phyloP scores from a whole-genome alignment of 1,139 yeast species.

The Ogataea hybrid region DNA sequence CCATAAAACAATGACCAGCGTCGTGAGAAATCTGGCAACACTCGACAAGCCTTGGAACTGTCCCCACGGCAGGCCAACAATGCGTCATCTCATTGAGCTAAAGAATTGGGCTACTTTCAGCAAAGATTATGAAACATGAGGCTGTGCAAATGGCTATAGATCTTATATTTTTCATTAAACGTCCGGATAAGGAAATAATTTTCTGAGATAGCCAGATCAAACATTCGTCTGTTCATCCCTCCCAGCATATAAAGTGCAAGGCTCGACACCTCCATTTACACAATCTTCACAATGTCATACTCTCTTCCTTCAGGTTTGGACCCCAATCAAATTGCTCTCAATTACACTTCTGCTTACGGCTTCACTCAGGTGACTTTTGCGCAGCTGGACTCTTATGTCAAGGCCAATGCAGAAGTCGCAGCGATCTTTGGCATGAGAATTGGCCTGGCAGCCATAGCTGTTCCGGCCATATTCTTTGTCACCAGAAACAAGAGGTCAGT shows the following conservation, averaged over 20 bases:
- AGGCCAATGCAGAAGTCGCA: slow-evolving; percentile 33
- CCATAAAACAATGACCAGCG: slow-evolving; percentile 55
- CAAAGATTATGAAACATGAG: slow-evolving; percentile 33
- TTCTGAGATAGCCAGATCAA: slow-evolving; percentile 3
- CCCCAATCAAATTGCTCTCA: slow-evolving; percentile 30
- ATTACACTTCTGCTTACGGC: slow-evolving; percentile 34
- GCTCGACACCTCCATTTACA: background rate
- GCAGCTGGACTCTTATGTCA: slow-evolving; percentile 36
- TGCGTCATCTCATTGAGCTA: slow-evolving; percentile 79
- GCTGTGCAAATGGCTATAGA: background rate
- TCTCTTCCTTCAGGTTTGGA: slow-evolving; percentile 17
- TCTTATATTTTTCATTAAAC: slow-evolving; percentile 18
- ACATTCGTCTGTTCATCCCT: slow-evolving; percentile 3
- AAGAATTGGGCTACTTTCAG: slow-evolving; percentile 45
- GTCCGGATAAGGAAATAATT: slow-evolving; percentile 28
- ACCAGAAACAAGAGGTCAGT: slow-evolving; percentile 57
- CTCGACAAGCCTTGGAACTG: slow-evolving; percentile 98
- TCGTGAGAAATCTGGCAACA: slow-evolving; percentile 64
- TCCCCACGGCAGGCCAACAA: slow-evolving; percentile 97
- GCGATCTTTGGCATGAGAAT: slow-evolving; percentile 44
- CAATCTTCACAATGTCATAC: background rate
- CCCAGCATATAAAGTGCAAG: background rate
- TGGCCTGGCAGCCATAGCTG: slow-evolving; percentile 42
- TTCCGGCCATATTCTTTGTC: slow-evolving; percentile 38
- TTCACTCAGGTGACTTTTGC: slow-evolving; percentile 33